Evolutionary conservation across 2,329 filamentous ascomycete species (phyloP), one percentile per base, ranked within the genome.

Genomic region (Nemania sp.): DNA sequence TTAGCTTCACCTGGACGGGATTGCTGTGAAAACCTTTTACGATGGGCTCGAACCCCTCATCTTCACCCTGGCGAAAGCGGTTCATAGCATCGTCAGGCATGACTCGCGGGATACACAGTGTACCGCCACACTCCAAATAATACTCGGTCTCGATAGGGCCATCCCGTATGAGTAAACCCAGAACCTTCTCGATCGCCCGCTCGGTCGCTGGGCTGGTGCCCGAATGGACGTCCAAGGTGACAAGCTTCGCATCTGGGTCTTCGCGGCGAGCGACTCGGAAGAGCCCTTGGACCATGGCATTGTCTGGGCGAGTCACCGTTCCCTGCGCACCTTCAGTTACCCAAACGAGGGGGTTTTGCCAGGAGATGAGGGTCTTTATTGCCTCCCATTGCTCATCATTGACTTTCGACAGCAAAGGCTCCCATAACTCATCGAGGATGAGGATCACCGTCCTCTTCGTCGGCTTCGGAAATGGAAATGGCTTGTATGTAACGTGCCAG

Each of bases 31-130:
- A 52, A 1, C 20, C 17, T 32, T 62, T 60, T 1, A 60, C 32
- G 1, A 59, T 47, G 2, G 62, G 54, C 29, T 67, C 60, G 2
- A 48, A 9, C 2, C 55, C 60, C 17, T 39, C 46, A 32, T 50
- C 51, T 42, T 66, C 42, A 34, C 18, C 66, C 29, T 18, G 49
- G 57, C 32, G 17, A 37, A 60, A 71, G 5, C 35, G 42, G 53
- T 71, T 73, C 46, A 72, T n/a, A 5, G 20, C 20, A 3, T 57
- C 40, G 29, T 75, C 71, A 7, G 69, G 68, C 1, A 72, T 20
- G 12, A 76, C 37, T 6, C 73, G 64, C 37, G 56, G 65, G 9
- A 72, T 52, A 20, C 63, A 54, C 0, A 75, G 6, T 3, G 72
- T 40, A 5, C 73, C 72, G 17, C 70, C 59, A 0, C 70, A 65